A percentile compares a stretch with the other conserved stretches of the same genome.
Conservation (phyloP, 345 rosid genomes). For the Cochlearia excelsa region DNA sequence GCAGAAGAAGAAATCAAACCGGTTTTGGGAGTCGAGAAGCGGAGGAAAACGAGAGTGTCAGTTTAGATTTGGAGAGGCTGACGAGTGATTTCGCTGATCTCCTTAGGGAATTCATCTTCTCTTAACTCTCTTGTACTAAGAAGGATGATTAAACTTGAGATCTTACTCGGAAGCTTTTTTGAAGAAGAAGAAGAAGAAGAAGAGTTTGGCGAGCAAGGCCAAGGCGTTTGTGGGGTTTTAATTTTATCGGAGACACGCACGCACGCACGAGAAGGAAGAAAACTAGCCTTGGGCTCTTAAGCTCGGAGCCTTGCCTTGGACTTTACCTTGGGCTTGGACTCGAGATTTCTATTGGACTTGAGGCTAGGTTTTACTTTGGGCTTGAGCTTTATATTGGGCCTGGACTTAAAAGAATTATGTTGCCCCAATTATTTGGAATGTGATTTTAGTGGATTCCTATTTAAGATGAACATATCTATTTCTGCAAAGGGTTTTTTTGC, state of each 20-base stretch:
- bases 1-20: constrained; percentile 6
- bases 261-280: constrained; percentile 2
- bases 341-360: too few species aligned
- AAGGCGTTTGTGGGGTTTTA: constrained; percentile 33
- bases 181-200: not conserved
- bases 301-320: too few species aligned
- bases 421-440: too few species aligned
- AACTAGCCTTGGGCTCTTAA: too few species aligned
- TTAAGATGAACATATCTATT: too few species aligned
- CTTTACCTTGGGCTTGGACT: too few species aligned
- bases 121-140: constrained; percentile 12
- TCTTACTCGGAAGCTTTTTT: not conserved
- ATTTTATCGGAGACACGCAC: constrained; percentile 28
- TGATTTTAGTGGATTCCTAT: too few species aligned
- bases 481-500: too few species aligned
- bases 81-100: constrained; percentile 32
- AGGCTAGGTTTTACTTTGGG: too few species aligned
- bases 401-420: not conserved
- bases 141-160: constrained; percentile 9
- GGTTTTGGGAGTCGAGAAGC: constrained; percentile 29
- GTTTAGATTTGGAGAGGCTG: constrained; percentile 9
- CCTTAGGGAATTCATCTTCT: constrained; percentile 36
- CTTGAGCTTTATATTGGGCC: constrained; percentile 3
- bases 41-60: constrained; percentile 22
- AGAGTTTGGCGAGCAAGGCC: not conserved